Conservation (phyloP, 1,139 yeast genomes). For the Geotrichum macrosporum region DNA sequence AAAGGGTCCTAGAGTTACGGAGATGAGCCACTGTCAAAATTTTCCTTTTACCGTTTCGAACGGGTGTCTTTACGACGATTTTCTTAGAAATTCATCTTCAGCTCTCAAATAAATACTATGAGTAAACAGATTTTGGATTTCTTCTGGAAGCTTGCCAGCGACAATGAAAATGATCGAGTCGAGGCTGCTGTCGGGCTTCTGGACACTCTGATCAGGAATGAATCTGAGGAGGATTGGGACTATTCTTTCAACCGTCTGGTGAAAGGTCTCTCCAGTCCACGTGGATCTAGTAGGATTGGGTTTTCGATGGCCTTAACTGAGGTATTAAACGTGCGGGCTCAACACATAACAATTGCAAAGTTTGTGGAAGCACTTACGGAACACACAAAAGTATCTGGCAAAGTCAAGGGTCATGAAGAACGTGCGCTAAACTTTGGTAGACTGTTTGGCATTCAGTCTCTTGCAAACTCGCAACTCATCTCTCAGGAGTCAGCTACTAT, state of each 20-base stretch:
- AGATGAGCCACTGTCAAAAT: neutral
- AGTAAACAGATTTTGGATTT: slow-evolving; percentile 45
- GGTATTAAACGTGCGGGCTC: slow-evolving; percentile 47
- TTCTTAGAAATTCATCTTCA: neutral
- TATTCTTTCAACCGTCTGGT: slow-evolving; percentile 75
- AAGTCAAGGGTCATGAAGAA: slow-evolving; percentile 73
- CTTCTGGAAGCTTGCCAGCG: slow-evolving; percentile 75
- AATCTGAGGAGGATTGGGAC: slow-evolving; percentile 61
- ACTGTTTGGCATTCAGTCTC: slow-evolving; percentile 76
- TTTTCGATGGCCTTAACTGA: slow-evolving; percentile 87
- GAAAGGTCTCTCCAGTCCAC: slow-evolving; percentile 74
- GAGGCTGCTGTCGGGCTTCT: slow-evolving; percentile 66
- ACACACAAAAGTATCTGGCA: slow-evolving; percentile 43
- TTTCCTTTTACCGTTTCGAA: neutral
- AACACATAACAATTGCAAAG: slow-evolving; percentile 38
- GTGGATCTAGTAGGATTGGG: slow-evolving; percentile 83
- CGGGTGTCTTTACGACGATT: slow-evolving; percentile 1
- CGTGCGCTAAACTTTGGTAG: slow-evolving; percentile 78
- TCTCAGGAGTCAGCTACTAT: slow-evolving; percentile 32
- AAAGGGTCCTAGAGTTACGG: slow-evolving; percentile 1
- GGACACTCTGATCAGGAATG: slow-evolving; percentile 47
- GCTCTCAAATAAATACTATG: slow-evolving; percentile 16
- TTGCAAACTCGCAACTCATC: slow-evolving; percentile 57
- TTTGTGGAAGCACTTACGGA: slow-evolving; percentile 46
- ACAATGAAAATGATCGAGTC: slow-evolving; percentile 65